phyloP scores from a whole-genome alignment of 805 yeast species.

The Suhomyces sp. region DNA sequence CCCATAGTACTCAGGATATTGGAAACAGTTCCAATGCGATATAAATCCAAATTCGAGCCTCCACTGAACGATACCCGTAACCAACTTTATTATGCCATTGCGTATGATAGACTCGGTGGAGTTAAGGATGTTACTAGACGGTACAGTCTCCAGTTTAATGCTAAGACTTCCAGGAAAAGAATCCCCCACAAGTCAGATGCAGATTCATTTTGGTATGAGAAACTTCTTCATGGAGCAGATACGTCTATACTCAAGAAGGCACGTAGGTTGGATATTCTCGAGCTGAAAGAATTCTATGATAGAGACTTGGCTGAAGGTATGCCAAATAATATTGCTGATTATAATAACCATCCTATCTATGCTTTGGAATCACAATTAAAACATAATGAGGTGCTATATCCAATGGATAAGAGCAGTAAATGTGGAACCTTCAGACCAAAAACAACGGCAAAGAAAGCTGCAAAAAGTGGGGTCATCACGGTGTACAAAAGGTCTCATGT shows the following conservation, averaged over 20 bases:
- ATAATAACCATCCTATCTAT: slow-evolving; percentile 83
- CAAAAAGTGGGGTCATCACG: slow-evolving; percentile 42
- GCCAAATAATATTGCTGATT: slow-evolving; percentile 81
- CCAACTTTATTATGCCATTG: slow-evolving; percentile 70
- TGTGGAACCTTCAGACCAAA: slow-evolving; percentile 70
- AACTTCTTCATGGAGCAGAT: slow-evolving; percentile 36
- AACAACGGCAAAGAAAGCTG: slow-evolving; percentile 29
- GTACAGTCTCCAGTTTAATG: slow-evolving; percentile 68
- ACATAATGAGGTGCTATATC: slow-evolving; percentile 69
- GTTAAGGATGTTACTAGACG: slow-evolving; percentile 84
- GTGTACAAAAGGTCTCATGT: slow-evolving; percentile 73
- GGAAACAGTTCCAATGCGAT: slow-evolving; percentile 56
- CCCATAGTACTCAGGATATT: slow-evolving; percentile 65
- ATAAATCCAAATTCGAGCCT: slow-evolving; percentile 68
- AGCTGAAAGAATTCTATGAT: slow-evolving; percentile 58
- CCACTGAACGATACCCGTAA: slow-evolving; percentile 58
- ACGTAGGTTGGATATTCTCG: slow-evolving; percentile 49
- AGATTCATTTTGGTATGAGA: slow-evolving; percentile 61
- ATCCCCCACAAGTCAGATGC: slow-evolving; percentile 56
- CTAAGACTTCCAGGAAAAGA: slow-evolving; percentile 72
- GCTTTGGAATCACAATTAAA: slow-evolving; percentile 74
- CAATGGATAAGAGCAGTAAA: slow-evolving; percentile 49
- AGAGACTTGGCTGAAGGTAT: slow-evolving; percentile 77
- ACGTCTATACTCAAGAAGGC: slow-evolving; percentile 14
- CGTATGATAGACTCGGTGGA: slow-evolving; percentile 63